These are phyloP conservation scores for Microbotryum intermedium DNA, from an alignment of 1,284 basidiomycete genomes.

Conservation along the genomic window DNA sequence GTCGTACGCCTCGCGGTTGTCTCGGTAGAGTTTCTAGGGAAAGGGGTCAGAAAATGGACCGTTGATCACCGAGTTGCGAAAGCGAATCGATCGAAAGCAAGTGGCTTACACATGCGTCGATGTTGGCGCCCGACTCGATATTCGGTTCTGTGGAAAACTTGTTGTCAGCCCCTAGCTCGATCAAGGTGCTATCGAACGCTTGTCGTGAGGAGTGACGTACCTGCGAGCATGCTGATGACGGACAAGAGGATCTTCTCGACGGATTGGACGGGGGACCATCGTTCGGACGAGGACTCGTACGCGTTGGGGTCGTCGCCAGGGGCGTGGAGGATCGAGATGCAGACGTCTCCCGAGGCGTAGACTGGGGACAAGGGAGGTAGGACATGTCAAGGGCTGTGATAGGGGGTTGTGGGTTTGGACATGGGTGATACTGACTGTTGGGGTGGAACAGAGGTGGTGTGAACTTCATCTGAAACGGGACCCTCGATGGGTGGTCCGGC, in stretches of 20 bases:
- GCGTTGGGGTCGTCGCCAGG: conserved; percentile 75
- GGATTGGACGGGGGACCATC: conserved; percentile 96
- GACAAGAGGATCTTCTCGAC: conserved; percentile 88
- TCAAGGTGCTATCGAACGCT: not conserved
- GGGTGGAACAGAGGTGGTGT: conserved; percentile 96
- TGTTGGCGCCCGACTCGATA: conserved; percentile 93
- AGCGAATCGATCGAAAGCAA: not conserved
- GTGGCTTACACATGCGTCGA: conserved; percentile 53
- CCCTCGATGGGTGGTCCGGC: no score
- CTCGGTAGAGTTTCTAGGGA: conserved; percentile 68
- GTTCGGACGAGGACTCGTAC: conserved; percentile 83
- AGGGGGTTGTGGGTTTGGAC: not conserved
- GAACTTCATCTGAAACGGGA: conserved; percentile 80
- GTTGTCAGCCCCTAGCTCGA: conserved; percentile 9
- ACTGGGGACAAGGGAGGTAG: conserved; percentile 45
- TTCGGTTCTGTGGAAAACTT: conserved; percentile 67
- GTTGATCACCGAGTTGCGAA: not conserved
- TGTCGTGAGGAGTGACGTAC: conserved; percentile 42
- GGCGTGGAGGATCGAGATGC: conserved; percentile 96
- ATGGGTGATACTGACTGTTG: conserved; percentile 59
- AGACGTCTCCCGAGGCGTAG: conserved; percentile 90
- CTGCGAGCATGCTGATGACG: conserved; percentile 97
- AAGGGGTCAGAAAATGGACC: not conserved
- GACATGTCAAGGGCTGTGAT: conserved; percentile 1
- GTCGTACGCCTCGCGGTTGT: conserved; percentile 56